Evolutionary conservation across 768 basidiomycete genomes (phyloP), one percentile per base, ranked within the genome.

Genomic region (Mycena maculata): DNA sequence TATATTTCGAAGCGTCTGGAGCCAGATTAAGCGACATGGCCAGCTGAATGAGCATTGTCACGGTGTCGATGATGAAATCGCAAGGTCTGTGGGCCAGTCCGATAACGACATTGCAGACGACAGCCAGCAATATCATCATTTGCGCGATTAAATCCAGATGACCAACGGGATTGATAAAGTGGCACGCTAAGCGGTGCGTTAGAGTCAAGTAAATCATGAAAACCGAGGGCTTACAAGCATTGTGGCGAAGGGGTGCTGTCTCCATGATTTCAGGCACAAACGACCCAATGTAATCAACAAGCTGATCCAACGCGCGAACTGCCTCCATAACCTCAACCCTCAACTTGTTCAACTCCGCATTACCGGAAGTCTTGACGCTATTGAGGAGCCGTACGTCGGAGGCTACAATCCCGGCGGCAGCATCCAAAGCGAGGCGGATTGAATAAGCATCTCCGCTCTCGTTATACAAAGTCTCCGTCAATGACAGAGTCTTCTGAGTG

Each of bases 101-200:
- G 20, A 71, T 64, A 13, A 67, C 33, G 47, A 65, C 57, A 23
- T 71, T 42, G 62, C 62, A 71, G 12, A 71, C 53, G 15, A 70
- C 45, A 12, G 61, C 61, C 18, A 70, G 61, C 10, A 70, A 27
- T 25, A 63, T n/a, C 49, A 49, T 58, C 30, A 67, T 33, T 25
- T 70, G 69, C 16, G 65, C 62, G 30, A 70, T 1, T n/a, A 47
- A 38, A 16, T 63, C 65, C 31, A 53, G 38, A 18, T 39, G 11
- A 18, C 33, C 48, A 13, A 71, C 23, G 12, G 60, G 60, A 27
- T 57, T 49, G 38, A 33, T 20, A 25, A 16, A 45, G 31, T 60
- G 15, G 31, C 67, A 58, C 11, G 56, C 69, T 70, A 36, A 0
- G 27, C 6, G 28, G 38, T 13, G 42, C n/a, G 25, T 63, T 22